Evolutionary conservation across 106 monocot genomes (phyloP).

Genomic region (Gastrodia elata): DNA sequence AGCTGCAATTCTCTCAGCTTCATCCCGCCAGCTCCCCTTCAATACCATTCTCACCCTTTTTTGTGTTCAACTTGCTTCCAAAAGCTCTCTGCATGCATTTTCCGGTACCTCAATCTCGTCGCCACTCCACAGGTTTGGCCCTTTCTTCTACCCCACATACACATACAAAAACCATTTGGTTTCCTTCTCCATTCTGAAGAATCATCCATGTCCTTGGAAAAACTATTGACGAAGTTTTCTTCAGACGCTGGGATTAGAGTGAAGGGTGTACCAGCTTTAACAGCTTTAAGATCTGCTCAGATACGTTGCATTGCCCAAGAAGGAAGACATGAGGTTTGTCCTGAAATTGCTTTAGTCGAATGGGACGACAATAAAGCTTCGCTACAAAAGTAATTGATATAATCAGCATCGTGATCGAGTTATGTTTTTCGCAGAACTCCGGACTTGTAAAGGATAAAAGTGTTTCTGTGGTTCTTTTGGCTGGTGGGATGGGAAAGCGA

Average conservation of each 20-base stretch:
- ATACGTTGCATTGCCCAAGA: conserved; percentile 3
- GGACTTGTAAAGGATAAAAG: conserved; percentile 66
- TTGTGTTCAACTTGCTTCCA: not conserved
- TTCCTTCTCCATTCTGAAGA: not conserved
- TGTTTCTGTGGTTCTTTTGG: conserved; percentile 82
- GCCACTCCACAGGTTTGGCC: not conserved
- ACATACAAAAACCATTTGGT: not conserved
- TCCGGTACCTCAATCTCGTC: not conserved
- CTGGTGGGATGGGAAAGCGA: conserved; percentile 82
- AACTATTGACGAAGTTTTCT: not conserved
- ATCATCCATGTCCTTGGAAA: not conserved
- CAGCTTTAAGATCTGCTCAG: not conserved
- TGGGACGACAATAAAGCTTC: not conserved
- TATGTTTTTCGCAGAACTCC: conserved; percentile 18
- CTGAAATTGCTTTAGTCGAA: not conserved
- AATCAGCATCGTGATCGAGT: not conserved
- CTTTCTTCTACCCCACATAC: not conserved
- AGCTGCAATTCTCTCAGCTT: not conserved
- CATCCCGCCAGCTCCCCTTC: not conserved
- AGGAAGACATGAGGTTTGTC: not conserved
- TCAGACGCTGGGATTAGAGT: not conserved
- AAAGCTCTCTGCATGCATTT: not conserved
- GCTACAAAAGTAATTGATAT: not conserved
- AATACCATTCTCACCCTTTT: not conserved
- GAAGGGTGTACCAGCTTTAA: not conserved